A percentile compares a stretch with the other conserved stretches of the same genome.
Evolutionary conservation across 2,329 filamentous ascomycete species (phyloP).

Genomic region (Xylariales sp.): DNA sequence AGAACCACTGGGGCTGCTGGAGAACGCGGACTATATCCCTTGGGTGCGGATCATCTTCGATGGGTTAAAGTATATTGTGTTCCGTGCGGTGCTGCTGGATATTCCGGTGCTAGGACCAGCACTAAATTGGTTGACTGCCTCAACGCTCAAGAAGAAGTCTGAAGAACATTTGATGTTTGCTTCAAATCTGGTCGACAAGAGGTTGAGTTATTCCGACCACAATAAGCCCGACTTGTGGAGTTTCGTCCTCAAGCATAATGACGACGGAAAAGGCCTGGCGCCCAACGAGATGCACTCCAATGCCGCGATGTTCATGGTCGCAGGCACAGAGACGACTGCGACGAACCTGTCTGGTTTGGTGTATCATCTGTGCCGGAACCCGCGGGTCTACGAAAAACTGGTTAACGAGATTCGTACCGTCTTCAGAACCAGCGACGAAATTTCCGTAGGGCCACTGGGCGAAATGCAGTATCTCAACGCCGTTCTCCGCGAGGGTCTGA

Average conservation of each 20-base stretch:
- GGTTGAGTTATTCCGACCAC: neutral
- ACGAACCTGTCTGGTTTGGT: constrained; percentile 3
- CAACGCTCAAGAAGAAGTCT: neutral
- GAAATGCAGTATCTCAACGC: constrained; percentile 33
- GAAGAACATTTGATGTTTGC: neutral
- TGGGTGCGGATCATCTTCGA: constrained; percentile 16
- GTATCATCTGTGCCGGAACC: constrained; percentile 1
- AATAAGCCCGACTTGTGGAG: constrained; percentile 5
- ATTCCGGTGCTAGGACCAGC: neutral
- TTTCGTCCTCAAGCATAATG: constrained; percentile 12
- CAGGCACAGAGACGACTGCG: constrained; percentile 27
- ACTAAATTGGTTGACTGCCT: neutral
- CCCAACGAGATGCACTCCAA: constrained; percentile 8
- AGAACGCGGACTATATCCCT: constrained; percentile 10
- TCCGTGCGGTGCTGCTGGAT: neutral
- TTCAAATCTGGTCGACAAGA: constrained; percentile 2
- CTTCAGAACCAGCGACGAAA: constrained; percentile 32
- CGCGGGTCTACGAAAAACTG: neutral
- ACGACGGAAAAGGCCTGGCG: constrained; percentile 1
- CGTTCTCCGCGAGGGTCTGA: constrained; percentile 34
- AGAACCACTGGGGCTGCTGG: constrained; percentile 14
- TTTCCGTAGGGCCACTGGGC: constrained; percentile 26
- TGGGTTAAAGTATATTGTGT: constrained; percentile 4
- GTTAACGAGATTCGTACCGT: constrained; percentile 31
- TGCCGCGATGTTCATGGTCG: constrained; percentile 15